phyloP scores from a whole-genome alignment of 108 stramenopile species.

The Chaetoceros tenuissimus region DNA sequence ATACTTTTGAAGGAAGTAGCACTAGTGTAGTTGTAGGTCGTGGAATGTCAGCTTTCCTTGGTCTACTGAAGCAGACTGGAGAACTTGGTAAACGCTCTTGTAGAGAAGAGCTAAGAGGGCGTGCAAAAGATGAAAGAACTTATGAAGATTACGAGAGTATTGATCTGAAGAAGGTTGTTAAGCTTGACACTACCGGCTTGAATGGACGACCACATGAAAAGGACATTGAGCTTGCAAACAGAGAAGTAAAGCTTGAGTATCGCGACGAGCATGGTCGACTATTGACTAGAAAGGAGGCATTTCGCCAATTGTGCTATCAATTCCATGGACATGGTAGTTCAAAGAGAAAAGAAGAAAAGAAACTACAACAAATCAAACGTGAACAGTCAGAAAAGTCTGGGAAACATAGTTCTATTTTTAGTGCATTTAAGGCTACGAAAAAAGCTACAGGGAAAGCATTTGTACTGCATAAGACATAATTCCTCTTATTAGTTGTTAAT shows the following conservation, averaged over 20 bases:
- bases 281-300: conserved; percentile 92
- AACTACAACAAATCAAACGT: conserved; percentile 62
- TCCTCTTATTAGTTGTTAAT: too few relatives aligned
- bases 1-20: conserved; percentile 40
- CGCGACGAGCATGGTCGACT: conserved; percentile 90
- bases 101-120: conserved; percentile 73
- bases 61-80: conserved; percentile 73
- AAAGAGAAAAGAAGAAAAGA: conserved; percentile 92
- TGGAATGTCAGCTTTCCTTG: conserved; percentile 67
- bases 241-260: conserved; percentile 93
- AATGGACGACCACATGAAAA: conserved; percentile 24
- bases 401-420: conserved; percentile 47
- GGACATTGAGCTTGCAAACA: conserved; percentile 67
- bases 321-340: conserved; percentile 95
- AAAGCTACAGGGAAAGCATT: conserved; percentile 89
- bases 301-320: conserved; percentile 91
- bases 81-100: conserved; percentile 58
- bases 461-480: conserved; percentile 81
- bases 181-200: conserved; percentile 46
- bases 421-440: conserved; percentile 81
- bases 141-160: conserved; percentile 80
- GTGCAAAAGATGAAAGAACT: conserved; percentile 83
- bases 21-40: conserved; percentile 56
- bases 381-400: conserved; percentile 69
- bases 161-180: conserved; percentile 70